Percentiles rank a stretch among this genome's conserved stretches.
Evolutionary conservation across 2,329 filamentous ascomycete genomes (phyloP).

Genomic region (Sporothrix schenckii): DNA sequence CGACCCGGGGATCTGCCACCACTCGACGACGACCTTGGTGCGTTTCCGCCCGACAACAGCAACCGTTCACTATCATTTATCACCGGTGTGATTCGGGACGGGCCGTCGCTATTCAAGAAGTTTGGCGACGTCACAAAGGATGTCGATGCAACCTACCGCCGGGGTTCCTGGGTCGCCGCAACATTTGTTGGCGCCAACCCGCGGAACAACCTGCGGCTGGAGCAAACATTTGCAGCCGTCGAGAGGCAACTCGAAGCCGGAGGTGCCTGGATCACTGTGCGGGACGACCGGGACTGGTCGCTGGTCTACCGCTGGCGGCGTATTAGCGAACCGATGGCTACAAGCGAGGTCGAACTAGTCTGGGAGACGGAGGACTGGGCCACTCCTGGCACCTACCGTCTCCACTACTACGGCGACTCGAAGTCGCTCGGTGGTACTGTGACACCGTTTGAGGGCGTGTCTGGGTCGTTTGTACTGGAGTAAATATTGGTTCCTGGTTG

Average conservation of each 20-base stretch:
- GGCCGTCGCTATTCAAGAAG: slow-evolving; percentile 61
- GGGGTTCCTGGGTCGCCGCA: slow-evolving; percentile 61
- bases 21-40: slow-evolving; percentile 51
- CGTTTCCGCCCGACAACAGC: slow-evolving; percentile 74
- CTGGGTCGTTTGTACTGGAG: slow-evolving; percentile 55
- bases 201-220: slow-evolving; percentile 80
- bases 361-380: slow-evolving; percentile 75
- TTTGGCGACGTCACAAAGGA: slow-evolving; percentile 71
- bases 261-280: slow-evolving; percentile 65
- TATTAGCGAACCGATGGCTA: slow-evolving; percentile 68
- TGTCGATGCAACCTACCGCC: slow-evolving; percentile 56
- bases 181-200: slow-evolving; percentile 87
- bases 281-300: slow-evolving; percentile 80
- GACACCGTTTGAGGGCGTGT: slow-evolving; percentile 69
- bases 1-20: slow-evolving; percentile 35
- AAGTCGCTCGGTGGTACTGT: slow-evolving; percentile 67
- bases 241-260: slow-evolving; percentile 56
- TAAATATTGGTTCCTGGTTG: slow-evolving; percentile 23
- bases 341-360: slow-evolving; percentile 74
- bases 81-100: slow-evolving; percentile 73
- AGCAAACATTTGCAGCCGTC: slow-evolving; percentile 75
- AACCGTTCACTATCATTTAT: slow-evolving; percentile 78
- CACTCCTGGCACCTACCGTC: slow-evolving; percentile 69
- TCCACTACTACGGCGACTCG: slow-evolving; percentile 82
- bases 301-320: slow-evolving; percentile 80